Conservation (phyloP, 345 rosid species). For the Arabis hirsuta region DNA sequence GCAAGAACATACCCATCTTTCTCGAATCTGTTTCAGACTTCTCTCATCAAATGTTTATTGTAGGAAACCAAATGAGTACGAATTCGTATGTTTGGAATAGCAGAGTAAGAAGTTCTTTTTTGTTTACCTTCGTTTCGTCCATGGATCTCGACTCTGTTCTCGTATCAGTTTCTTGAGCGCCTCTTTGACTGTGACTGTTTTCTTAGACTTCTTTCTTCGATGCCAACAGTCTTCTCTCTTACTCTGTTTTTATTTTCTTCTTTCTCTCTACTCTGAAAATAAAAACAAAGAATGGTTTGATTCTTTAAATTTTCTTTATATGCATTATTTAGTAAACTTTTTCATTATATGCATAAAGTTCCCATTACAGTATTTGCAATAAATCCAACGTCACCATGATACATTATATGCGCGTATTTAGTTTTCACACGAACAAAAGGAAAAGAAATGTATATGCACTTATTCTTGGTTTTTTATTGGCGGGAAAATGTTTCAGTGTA, state of each 20-base stretch:
- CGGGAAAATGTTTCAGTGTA: background rate
- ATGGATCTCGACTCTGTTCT: background rate
- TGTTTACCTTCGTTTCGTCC: constrained; percentile 4
- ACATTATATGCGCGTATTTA: too few species aligned
- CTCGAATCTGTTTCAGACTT: background rate
- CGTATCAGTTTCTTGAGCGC: background rate
- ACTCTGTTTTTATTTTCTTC: background rate
- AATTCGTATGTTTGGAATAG: background rate
- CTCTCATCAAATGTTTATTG: background rate
- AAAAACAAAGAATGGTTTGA: background rate
- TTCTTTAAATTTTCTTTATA: too few species aligned
- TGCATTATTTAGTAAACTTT: too few species aligned
- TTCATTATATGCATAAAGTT: too few species aligned
- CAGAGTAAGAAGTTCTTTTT: too few species aligned
- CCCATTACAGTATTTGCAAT: too few species aligned
- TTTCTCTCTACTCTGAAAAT: background rate
- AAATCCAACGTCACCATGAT: too few species aligned
- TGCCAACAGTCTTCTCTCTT: background rate
- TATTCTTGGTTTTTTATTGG: background rate
- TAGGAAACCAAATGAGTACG: background rate
- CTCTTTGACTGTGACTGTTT: background rate
- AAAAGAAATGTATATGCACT: background rate
- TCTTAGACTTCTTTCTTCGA: background rate
- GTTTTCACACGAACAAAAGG: too few species aligned
- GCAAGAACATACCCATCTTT: too few species aligned